These are phyloP conservation scores for Cyclostephanos invisitatus DNA, from an alignment of 108 stramenopile genomes.

Conservation along the genomic window DNA sequence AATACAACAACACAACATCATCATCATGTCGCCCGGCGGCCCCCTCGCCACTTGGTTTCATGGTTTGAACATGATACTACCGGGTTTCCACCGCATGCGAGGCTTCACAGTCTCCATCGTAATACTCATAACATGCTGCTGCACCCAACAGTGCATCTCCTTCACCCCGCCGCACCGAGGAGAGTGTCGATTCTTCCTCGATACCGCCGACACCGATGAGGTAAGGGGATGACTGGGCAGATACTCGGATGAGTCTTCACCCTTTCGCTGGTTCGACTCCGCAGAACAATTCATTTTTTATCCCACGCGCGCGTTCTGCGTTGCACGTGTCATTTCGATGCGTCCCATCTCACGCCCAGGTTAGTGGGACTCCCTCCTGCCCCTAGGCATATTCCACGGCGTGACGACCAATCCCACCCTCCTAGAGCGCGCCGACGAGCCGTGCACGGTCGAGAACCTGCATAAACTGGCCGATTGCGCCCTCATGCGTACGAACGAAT, in stretches of 20 bases:
- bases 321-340: conserved; percentile 50
- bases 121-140: background rate
- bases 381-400: conserved; percentile 68
- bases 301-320: conserved; percentile 10
- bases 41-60: no score
- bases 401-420: conserved; percentile 73
- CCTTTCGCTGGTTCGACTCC: background rate
- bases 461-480: conserved; percentile 50
- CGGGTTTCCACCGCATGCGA: background rate
- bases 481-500: conserved; percentile 52
- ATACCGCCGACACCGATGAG: conserved; percentile 51
- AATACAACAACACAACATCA: no score
- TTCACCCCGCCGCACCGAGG: conserved; percentile 51
- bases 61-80: background rate
- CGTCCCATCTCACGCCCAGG: conserved; percentile 27
- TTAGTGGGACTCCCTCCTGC: conserved; percentile 62
- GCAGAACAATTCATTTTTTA: background rate
- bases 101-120: background rate
- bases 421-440: conserved; percentile 53
- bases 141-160: background rate
- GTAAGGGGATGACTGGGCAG: background rate
- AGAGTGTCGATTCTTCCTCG: conserved; percentile 61
- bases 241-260: background rate
- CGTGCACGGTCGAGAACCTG: conserved; percentile 56
- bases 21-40: no score